Conservation (phyloP, 768 basidiomycete genomes). For the Lentinula detonsa region DNA sequence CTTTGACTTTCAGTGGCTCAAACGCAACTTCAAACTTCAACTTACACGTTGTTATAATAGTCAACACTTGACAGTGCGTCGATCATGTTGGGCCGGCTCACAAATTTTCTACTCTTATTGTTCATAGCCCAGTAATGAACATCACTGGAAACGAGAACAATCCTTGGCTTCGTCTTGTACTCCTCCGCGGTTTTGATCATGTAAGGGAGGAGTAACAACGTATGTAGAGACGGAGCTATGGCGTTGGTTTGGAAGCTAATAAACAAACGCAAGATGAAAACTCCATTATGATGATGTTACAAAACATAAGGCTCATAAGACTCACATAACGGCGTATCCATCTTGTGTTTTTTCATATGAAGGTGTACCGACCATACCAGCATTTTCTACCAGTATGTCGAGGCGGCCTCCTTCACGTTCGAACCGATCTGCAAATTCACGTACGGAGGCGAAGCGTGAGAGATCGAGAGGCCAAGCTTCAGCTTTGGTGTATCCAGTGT, state of each 20-base stretch:
- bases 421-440: constrained; percentile 20
- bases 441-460: constrained; percentile 20
- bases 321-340: not conserved
- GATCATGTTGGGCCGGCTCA: constrained; percentile 21
- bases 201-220: constrained; percentile 34
- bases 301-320: not conserved
- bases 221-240: constrained; percentile 32
- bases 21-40: not conserved
- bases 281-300: not conserved
- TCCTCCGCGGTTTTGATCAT: constrained; percentile 31
- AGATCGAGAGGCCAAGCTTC: constrained; percentile 25
- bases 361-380: constrained; percentile 10
- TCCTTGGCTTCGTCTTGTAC: constrained; percentile 23
- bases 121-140: constrained; percentile 24
- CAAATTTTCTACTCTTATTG: constrained; percentile 14
- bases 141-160: constrained; percentile 39
- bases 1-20: not conserved
- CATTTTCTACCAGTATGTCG: constrained; percentile 27
- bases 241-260: constrained; percentile 43
- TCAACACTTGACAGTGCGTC: constrained; percentile 23
- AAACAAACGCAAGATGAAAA: not conserved
- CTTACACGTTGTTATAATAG: constrained; percentile 20
- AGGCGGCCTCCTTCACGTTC: constrained; percentile 8
- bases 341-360: not conserved
- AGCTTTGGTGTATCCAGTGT: constrained; percentile 17